Evolutionary conservation across 805 yeast species (phyloP).

Genomic region (Pichia ethanolica): DNA sequence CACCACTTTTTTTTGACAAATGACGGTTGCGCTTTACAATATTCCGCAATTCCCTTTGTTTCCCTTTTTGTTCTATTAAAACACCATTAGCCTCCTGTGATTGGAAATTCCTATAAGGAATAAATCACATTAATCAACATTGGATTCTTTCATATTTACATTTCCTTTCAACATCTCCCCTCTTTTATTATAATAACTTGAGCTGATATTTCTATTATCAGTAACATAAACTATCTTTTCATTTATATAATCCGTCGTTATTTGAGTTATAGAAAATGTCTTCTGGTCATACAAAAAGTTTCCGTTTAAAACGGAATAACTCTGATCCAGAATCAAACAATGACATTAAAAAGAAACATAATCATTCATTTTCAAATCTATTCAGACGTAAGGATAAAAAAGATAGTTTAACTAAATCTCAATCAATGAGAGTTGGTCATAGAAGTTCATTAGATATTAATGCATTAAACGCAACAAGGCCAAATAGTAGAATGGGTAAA

Average conservation of each 20-base stretch:
- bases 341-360: background rate
- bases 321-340: background rate
- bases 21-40: too few relatives aligned
- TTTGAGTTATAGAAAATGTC: background rate
- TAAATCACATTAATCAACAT: too few relatives aligned
- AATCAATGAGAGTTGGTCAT: background rate
- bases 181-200: too few relatives aligned
- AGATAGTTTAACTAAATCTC: background rate
- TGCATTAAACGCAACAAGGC: background rate
- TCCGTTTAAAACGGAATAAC: constrained; percentile 6
- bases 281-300: background rate
- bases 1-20: too few relatives aligned
- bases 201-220: too few relatives aligned
- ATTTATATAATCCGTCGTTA: too few relatives aligned
- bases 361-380: constrained; percentile 1
- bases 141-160: too few relatives aligned
- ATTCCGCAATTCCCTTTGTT: too few relatives aligned
- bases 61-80: too few relatives aligned
- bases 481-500: constrained; percentile 1
- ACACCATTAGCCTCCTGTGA: too few relatives aligned
- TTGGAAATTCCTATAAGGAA: too few relatives aligned
- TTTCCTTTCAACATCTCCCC: too few relatives aligned
- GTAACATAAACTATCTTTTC: background rate
- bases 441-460: background rate
- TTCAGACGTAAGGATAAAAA: constrained; percentile 3